phyloP scores from a whole-genome alignment of 306 rosid genomes.

The Dalbergia oliveri region DNA sequence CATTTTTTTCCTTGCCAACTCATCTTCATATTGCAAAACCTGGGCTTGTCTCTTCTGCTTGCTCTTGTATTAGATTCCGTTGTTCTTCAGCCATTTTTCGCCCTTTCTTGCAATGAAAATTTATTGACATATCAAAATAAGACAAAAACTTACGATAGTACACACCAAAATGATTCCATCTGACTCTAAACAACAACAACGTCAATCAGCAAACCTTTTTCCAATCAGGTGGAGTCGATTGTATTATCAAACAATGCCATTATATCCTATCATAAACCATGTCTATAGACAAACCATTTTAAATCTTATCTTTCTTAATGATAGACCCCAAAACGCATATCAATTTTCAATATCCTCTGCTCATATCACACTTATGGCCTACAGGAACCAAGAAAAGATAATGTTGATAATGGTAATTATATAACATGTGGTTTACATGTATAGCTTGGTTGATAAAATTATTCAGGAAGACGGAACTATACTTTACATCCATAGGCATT shows the following conservation, averaged over 20 bases:
- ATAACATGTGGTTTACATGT: too few species aligned
- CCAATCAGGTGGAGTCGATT: not conserved
- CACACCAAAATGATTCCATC: not conserved
- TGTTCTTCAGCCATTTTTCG: conserved; percentile 87
- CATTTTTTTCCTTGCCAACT: conserved; percentile 83
- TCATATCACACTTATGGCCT: too few species aligned
- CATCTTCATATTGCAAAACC: conserved; percentile 81
- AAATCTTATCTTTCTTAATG: too few species aligned
- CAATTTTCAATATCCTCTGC: too few species aligned
- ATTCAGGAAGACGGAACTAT: too few species aligned
- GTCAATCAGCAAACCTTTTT: not conserved
- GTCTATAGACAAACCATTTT: not conserved
- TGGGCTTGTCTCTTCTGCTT: conserved; percentile 98
- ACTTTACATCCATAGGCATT: too few species aligned
- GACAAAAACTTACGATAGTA: not conserved
- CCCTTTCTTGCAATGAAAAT: conserved; percentile 69
- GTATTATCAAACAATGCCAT: not conserved
- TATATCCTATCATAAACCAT: too few species aligned
- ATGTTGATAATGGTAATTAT: too few species aligned
- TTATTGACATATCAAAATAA: conserved; percentile 12
- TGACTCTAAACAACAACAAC: not conserved
- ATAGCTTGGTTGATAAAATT: too few species aligned
- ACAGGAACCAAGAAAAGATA: too few species aligned
- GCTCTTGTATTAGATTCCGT: conserved; percentile 80
- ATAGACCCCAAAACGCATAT: too few species aligned